A percentile compares a stretch with the other conserved stretches of the same genome.
phyloP scores from a whole-genome alignment of 2,329 filamentous ascomycete species.

The Plenodomus biglobosus region DNA sequence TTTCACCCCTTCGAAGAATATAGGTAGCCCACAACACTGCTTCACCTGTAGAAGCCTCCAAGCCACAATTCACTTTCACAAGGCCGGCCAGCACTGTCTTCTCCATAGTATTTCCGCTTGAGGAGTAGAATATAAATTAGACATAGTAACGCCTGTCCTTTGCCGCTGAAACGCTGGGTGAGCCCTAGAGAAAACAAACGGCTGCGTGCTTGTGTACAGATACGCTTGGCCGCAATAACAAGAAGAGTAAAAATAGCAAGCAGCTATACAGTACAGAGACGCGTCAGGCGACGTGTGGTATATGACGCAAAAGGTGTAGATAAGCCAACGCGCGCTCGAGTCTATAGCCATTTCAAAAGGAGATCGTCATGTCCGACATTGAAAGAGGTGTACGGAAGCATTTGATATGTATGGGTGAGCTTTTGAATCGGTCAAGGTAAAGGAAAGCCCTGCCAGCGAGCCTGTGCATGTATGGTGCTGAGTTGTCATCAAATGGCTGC shows the following conservation, averaged over 20 bases:
- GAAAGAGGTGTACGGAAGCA: constrained; percentile 12
- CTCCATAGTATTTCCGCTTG: neutral
- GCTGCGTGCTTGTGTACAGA: constrained; percentile 17
- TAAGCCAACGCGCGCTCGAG: constrained; percentile 23
- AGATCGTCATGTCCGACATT: constrained; percentile 32
- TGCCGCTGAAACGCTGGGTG: constrained; percentile 16
- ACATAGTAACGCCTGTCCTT: constrained; percentile 23
- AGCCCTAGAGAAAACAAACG: constrained; percentile 17
- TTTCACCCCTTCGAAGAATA: constrained; percentile 5
- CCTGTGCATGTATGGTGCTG: constrained; percentile 18
- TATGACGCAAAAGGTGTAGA: constrained; percentile 2
- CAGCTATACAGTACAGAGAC: constrained; percentile 6
- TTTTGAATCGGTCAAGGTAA: constrained; percentile 20
- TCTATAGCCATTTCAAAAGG: constrained; percentile 31
- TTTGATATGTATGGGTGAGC: constrained; percentile 25
- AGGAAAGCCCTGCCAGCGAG: constrained; percentile 39
- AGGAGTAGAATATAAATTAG: constrained; percentile 21
- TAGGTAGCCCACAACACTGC: neutral
- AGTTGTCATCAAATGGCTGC: constrained; percentile 13
- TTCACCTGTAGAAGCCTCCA: constrained; percentile 1
- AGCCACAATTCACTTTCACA: neutral
- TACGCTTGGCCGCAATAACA: constrained; percentile 17
- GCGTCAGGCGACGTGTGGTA: neutral
- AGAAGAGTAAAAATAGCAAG: constrained; percentile 10
- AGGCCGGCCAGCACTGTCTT: neutral